Evolutionary conservation across 768 basidiomycete species (phyloP), one percentile per base, ranked within the genome.

Genomic region (Omphalotus guepiniiformis): DNA sequence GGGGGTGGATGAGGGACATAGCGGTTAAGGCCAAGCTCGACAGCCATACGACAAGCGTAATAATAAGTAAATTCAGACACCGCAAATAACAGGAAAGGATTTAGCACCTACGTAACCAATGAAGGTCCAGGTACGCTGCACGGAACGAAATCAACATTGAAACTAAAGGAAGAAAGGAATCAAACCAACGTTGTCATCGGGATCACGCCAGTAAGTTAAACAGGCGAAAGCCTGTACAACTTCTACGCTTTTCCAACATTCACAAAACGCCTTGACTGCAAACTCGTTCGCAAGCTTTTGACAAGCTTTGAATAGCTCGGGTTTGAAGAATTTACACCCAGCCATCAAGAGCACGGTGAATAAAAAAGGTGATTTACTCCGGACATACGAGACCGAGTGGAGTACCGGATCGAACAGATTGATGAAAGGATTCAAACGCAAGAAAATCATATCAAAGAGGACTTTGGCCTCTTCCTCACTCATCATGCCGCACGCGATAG

Each of bases 151-250:
- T 34, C 26, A 16, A 19, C 36, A 26, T 49, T 52, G 51, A 59
- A 54, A 32, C 52, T 12, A 38, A 36, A 43, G 45, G 29, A 48
- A 47, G 5, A 45, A 52, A 39, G 47, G 28, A 35, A 50, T 42
- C 34, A 48, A 45, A 64, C 77, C 39, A 53, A 87, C 86, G 47
- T 81, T 87, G 55, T 95, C 93, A 53, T 88, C 83, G 32, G 90
- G 86, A 56, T 90, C 88, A 61, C 79, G 85, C 89, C 90, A 94
- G 64, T 93, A 94, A 30, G 85, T 89, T 51, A 94, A 71, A 56
- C 89, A 91, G 16, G 87, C 84, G 61, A 92, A 88, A 22, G 90
- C 88, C 65, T 95, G 93, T 3, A 89, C 86, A 18, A 92, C 82
- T 64, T 93, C 92, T 43, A 94, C 82, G 51, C 82, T 75, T 61